Base-by-base conservation (phyloP, 208 protist species). In the Phytomonas sp. region DNA sequence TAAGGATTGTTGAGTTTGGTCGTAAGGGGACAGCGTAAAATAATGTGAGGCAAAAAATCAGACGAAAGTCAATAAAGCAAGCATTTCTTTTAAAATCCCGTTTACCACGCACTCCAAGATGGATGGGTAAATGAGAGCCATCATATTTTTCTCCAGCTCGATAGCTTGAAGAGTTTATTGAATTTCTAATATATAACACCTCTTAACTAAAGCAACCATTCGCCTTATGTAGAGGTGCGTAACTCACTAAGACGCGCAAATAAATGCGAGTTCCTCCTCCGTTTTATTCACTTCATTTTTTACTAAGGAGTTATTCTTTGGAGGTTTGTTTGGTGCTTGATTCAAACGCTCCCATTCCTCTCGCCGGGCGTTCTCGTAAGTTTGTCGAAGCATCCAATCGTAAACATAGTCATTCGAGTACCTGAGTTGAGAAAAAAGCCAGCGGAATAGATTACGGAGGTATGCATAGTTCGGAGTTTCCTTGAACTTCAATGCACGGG, bases 401-500 rank as follows among this genome's bases (percentile, higher is more conserved):
- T 97, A 99, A 33, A 97, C 81, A 76, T 97, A 98, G 84, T 99
- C 98, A 67, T 97, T 96, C 60, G 91, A 82, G 76, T 91, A 99
- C 3, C 96, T 94, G 73, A 99, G 87, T 56, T 90, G 82, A 17
- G 98, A 78, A 76, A 99, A 99, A 15, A 99, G 82, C 67, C 99
- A 92, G 9, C 97, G 75, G 82, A 99, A 98, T 28, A 99, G 76
- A 63, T 98, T 98, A 46, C 96, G 75, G 37, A 99, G 84, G 72
- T 99, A 99, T 17, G 80, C 77, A 82, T 99, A 99, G 79, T 99
- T 97, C 29, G 99, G 99, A 65, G 97, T 97, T 71, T 99, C 97
- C 67, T 99, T 97, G 79, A 99, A 99, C 20, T 89, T 81, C 26
- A 99, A 76, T 60, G 75, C 80, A 53, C 97, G 88, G 26, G 79